These are phyloP conservation scores for Teratosphaeria epicoccoides DNA, from an alignment of 2,329 filamentous ascomycete species.

Conservation along the genomic window DNA sequence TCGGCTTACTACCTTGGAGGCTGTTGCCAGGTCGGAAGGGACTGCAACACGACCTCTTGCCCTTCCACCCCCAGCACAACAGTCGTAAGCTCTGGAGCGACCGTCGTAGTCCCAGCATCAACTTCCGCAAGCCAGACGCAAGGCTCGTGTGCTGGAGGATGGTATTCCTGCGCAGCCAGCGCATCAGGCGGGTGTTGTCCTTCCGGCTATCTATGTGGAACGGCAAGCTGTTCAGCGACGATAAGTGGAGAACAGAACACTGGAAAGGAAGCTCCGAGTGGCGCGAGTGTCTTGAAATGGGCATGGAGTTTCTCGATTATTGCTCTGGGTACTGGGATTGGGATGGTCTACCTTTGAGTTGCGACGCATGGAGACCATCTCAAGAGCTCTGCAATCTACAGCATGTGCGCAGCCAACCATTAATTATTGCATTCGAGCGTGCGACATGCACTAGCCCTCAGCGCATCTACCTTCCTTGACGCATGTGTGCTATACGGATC, in stretches of 20 bases:
- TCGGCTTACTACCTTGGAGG: slow-evolving; percentile 68
- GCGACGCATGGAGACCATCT: too few species aligned
- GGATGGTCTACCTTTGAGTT: slow-evolving; percentile 30
- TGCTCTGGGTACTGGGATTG: slow-evolving; percentile 25
- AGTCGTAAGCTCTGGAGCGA: slow-evolving; percentile 56
- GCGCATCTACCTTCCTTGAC: too few species aligned
- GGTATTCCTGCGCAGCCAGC: slow-evolving; percentile 60
- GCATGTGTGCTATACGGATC: too few species aligned
- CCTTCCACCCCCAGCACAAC: slow-evolving; percentile 52
- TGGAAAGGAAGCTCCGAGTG: slow-evolving; percentile 31
- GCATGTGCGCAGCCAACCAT: too few species aligned
- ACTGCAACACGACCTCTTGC: slow-evolving; percentile 75
- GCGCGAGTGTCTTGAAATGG: slow-evolving; percentile 21
- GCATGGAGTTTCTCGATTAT: slow-evolving; percentile 24
- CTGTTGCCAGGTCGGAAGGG: slow-evolving; percentile 78
- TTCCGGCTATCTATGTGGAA: slow-evolving; percentile 60
- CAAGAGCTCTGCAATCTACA: too few species aligned
- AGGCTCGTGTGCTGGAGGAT: slow-evolving; percentile 61
- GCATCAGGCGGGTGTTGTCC: slow-evolving; percentile 76
- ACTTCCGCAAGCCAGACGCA: slow-evolving; percentile 22
- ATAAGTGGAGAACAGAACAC: slow-evolving; percentile 46
- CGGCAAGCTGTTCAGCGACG: slow-evolving; percentile 55
- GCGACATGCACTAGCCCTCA: too few species aligned
- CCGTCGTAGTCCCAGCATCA: slow-evolving; percentile 44
- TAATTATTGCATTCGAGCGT: too few species aligned